Evolutionary conservation across 1,139 yeast genomes (phyloP), one percentile per base, ranked within the genome.

Genomic region (Diutina ranongensis): DNA sequence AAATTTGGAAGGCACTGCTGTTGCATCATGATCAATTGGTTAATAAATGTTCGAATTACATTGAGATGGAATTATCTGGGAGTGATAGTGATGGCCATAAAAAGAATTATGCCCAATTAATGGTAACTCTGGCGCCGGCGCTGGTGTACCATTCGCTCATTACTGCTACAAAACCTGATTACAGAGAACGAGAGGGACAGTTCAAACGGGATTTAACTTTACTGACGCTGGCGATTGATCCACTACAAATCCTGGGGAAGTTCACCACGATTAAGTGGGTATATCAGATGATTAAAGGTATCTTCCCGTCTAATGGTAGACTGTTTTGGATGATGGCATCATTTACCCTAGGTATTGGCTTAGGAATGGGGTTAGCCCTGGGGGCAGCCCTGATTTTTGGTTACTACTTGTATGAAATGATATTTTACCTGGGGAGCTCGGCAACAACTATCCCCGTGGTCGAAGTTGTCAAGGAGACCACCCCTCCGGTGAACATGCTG

Each of bases 1-100:
- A 68, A 50, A 62, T 66, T 34, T 68, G 73, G 71, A 70, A 68
- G 49, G 57, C 71, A 1, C 55, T 70, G 2, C 62, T 71, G 2
- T 28, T 44, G 5, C 18, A 12, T n/a, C 31, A 22, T 27, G 31
- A 27, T 10, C 33, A 38, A n/a, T 25, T 38, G 9, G 42, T 25
- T 12, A 16, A 31, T 13, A 38, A 38, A 32, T 15, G 20, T 8
- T 4, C 28, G 10, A 7, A 22, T 7, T 38, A 21, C 33, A 38
- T 38, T 18, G 42, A 38, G n/a, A 22, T 25, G 31, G 42, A 38
- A 21, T 38, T 12, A n/a, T 16, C 19, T 31, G 42, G 42, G 13
- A 10, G 10, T 25, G 28, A 10, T 7, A 25, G 10, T 25, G 28
- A 10, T 7, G 10, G 28, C 28, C 28, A 25, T 10, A 5, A 5